phyloP scores from a whole-genome alignment of 2,329 filamentous ascomycete genomes.

The Colletotrichum sp. region DNA sequence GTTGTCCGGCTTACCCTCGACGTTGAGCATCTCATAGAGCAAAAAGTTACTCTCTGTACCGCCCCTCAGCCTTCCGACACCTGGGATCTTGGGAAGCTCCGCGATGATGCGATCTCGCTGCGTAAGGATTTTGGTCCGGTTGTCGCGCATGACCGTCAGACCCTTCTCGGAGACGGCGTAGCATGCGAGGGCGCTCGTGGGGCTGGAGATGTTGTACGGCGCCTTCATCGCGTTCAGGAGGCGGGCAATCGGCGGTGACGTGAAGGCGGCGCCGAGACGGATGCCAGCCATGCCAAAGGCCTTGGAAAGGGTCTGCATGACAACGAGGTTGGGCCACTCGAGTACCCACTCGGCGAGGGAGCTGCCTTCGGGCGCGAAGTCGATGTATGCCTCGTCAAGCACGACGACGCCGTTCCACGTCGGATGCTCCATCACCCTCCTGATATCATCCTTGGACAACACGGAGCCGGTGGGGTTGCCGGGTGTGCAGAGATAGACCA shows the following conservation, averaged over 20 bases:
- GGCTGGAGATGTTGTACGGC: constrained; percentile 92
- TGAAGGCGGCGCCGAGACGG: constrained; percentile 85
- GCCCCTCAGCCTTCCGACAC: constrained; percentile 81
- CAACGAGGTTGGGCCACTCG: constrained; percentile 93
- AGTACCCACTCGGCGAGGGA: constrained; percentile 90
- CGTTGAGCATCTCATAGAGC: constrained; percentile 84
- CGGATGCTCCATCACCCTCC: constrained; percentile 78
- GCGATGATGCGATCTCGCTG: constrained; percentile 79
- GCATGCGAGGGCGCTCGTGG: constrained; percentile 81
- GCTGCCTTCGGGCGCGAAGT: constrained; percentile 79
- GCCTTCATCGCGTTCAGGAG: constrained; percentile 94
- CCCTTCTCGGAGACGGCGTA: constrained; percentile 73
- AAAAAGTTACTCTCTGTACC: constrained; percentile 87
- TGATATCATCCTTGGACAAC: constrained; percentile 77
- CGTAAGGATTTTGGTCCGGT: constrained; percentile 71
- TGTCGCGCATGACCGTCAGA: constrained; percentile 72
- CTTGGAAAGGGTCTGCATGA: constrained; percentile 99
- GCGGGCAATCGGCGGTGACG: constrained; percentile 73
- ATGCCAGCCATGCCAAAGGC: constrained; percentile 96
- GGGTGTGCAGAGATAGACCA: constrained; percentile 92
- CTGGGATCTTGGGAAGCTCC: constrained; percentile 76
- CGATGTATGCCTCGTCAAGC: constrained; percentile 94
- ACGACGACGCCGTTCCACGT: constrained; percentile 96
- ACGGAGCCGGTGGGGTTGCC: constrained; percentile 91
- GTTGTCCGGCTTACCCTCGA: constrained; percentile 78